A percentile compares a stretch with the other conserved stretches of the same genome.
Evolutionary conservation across 306 rosid genomes (phyloP).

Genomic region (Citrullus colocynthis): DNA sequence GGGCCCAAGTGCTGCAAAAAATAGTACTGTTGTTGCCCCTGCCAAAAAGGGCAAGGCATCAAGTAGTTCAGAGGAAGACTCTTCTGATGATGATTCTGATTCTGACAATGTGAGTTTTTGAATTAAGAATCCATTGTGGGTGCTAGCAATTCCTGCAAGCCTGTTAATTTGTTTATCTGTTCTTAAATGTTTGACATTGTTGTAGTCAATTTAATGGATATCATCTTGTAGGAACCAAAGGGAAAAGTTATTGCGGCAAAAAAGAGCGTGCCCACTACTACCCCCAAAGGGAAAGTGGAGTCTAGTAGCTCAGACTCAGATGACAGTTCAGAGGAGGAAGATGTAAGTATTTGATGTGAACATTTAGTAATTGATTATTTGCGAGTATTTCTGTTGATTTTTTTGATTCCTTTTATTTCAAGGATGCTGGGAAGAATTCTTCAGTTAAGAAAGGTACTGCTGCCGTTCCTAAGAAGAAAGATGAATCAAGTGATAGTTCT

Average conservation of each 20-base stretch:
- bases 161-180: background rate
- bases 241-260: constrained; percentile 7
- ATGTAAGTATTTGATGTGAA: constrained; percentile 1
- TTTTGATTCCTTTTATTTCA: background rate
- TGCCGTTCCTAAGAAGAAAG: constrained; percentile 3
- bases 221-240: constrained; percentile 22
- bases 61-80: constrained; percentile 15
- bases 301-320: constrained; percentile 14
- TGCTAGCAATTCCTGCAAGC: background rate
- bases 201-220: background rate
- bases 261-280: background rate
- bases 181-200: background rate
- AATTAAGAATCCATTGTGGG: background rate
- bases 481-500: background rate
- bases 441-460: background rate
- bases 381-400: background rate
- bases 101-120: constrained; percentile 30
- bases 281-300: background rate
- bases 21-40: constrained; percentile 4
- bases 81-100: constrained; percentile 28
- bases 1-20: constrained; percentile 20
- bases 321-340: constrained; percentile 21
- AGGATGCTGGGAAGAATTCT: background rate
- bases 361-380: background rate
- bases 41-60: constrained; percentile 16